These are phyloP conservation scores for Magnusiomyces suaveolens DNA, from an alignment of 1,139 yeast species.

Conservation along the genomic window DNA sequence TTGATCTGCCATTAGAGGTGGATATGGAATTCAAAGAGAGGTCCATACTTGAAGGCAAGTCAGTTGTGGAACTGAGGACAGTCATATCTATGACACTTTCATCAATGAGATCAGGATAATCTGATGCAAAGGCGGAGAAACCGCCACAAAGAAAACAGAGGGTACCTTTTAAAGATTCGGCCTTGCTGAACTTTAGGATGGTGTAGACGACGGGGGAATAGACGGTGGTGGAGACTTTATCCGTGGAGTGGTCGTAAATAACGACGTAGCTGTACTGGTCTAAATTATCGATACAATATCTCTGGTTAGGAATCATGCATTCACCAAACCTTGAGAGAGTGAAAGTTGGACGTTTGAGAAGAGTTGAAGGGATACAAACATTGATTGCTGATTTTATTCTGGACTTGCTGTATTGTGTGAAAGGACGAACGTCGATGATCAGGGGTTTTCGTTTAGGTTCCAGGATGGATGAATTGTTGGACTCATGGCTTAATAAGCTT, in stretches of 20 bases:
- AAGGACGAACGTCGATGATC: slow-evolving; percentile 65
- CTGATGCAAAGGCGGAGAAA: slow-evolving; percentile 28
- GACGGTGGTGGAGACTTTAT: slow-evolving; percentile 33
- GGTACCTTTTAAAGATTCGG: slow-evolving; percentile 22
- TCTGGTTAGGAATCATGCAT: slow-evolving; percentile 40
- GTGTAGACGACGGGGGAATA: slow-evolving; percentile 28
- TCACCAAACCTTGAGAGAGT: slow-evolving; percentile 47
- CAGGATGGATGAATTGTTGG: neutral
- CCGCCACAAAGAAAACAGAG: slow-evolving; percentile 30
- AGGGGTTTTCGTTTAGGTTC: neutral
- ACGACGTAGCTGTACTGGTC: slow-evolving; percentile 32
- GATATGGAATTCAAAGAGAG: neutral
- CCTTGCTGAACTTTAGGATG: slow-evolving; percentile 41
- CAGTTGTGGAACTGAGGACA: neutral
- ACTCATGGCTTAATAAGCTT: neutral
- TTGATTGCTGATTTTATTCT: slow-evolving; percentile 54
- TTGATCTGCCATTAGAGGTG: neutral
- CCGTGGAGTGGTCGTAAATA: slow-evolving; percentile 42
- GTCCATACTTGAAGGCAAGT: neutral
- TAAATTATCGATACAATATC: slow-evolving; percentile 24
- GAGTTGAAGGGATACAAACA: slow-evolving; percentile 68
- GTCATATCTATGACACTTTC: neutral
- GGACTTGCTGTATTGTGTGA: slow-evolving; percentile 46
- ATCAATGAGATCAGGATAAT: slow-evolving; percentile 25
- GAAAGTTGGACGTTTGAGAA: slow-evolving; percentile 59